Evolutionary conservation across 352 stramenopile genomes (phyloP).

Genomic region (Elongisporangium senticosum): DNA sequence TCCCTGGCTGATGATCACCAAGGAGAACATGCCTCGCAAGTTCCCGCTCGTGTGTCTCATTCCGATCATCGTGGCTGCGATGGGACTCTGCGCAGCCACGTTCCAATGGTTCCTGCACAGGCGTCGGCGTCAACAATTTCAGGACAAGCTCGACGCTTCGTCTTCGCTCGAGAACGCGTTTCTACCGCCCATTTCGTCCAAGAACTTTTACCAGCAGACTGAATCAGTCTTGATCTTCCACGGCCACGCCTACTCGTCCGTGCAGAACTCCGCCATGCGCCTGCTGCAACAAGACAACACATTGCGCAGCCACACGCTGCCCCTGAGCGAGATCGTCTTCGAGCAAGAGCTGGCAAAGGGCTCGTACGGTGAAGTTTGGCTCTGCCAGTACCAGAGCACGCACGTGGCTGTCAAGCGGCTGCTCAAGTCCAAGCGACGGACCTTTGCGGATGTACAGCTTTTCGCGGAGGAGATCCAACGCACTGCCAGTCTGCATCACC

Average conservation of each 20-base stretch:
- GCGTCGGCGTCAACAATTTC: neutral
- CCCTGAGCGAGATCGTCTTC: conserved; percentile 35
- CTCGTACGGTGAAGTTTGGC: conserved; percentile 55
- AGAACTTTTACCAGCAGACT: neutral
- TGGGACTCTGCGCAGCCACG: neutral
- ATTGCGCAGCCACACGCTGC: conserved; percentile 25
- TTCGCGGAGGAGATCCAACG: conserved; percentile 48
- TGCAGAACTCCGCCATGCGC: conserved; percentile 4
- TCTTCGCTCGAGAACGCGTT: conserved; percentile 5
- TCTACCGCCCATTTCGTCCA: conserved; percentile 6
- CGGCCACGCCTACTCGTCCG: conserved; percentile 3
- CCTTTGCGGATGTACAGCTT: conserved; percentile 23
- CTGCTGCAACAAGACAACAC: conserved; percentile 29
- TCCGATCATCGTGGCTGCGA: neutral
- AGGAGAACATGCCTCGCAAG: neutral
- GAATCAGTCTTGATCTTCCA: neutral
- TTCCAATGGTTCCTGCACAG: neutral
- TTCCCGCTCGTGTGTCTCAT: conserved; percentile 3
- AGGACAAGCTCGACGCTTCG: neutral
- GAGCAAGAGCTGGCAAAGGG: conserved; percentile 29
- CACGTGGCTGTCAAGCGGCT: conserved; percentile 48
- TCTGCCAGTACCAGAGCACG: conserved; percentile 27
- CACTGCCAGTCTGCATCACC: conserved; percentile 30
- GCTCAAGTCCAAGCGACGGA: conserved; percentile 27
- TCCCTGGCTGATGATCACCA: conserved; percentile 9